Evolutionary conservation across 345 rosid species (phyloP).

Genomic region (Hibiscus trionum): DNA sequence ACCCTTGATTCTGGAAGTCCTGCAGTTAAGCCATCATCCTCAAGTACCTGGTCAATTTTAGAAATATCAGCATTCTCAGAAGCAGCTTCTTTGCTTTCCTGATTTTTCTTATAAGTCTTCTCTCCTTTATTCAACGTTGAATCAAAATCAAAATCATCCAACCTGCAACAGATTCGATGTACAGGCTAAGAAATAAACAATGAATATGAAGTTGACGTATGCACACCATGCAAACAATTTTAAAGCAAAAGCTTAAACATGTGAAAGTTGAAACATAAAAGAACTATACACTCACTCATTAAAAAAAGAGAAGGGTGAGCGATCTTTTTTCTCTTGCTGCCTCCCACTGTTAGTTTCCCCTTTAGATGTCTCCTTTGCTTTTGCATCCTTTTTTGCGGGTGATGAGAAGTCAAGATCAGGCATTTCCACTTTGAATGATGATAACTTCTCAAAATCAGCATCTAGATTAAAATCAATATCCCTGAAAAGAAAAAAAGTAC

Average conservation of each 20-base stretch:
- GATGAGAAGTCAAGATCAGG: constrained; percentile 73
- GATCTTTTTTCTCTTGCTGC: constrained; percentile 32
- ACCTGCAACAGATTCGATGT: constrained; percentile 32
- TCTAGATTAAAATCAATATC: constrained; percentile 78
- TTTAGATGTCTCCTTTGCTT: constrained; percentile 42
- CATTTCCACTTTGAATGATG: constrained; percentile 72
- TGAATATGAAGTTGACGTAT: neutral
- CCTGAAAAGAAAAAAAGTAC: constrained; percentile 26
- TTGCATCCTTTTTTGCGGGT: constrained; percentile 41
- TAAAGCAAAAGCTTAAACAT: neutral
- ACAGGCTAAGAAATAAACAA: constrained; percentile 16
- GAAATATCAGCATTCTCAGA: constrained; percentile 25
- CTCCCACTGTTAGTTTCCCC: constrained; percentile 34
- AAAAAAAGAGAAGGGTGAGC: constrained; percentile 63
- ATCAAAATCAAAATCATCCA: constrained; percentile 48
- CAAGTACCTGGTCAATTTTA: constrained; percentile 17
- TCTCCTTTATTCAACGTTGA: constrained; percentile 34
- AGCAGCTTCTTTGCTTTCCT: constrained; percentile 23
- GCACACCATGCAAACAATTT: neutral
- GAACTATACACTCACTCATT: constrained; percentile 32
- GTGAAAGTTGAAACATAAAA: neutral
- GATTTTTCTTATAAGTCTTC: constrained; percentile 23
- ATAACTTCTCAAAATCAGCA: constrained; percentile 59
- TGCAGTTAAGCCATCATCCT: constrained; percentile 15
- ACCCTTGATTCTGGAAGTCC: constrained; percentile 14